Evolutionary conservation across 176 grass and related monocot species (phyloP).

Genomic region (Tillandsia fasciculata): DNA sequence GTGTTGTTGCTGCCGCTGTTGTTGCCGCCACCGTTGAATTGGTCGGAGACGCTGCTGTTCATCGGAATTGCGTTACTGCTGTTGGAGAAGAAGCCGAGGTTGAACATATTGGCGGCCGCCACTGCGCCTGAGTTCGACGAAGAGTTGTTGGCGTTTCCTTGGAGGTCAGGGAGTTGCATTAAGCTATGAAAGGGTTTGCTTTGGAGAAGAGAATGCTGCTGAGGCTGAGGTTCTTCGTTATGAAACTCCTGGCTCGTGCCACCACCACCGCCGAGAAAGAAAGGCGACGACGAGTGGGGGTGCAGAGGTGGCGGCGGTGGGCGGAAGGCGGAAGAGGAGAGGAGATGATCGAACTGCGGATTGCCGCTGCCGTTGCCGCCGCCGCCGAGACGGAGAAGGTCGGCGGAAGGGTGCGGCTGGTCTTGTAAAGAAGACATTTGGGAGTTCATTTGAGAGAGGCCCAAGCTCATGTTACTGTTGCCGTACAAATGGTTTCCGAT

Average conservation of each 20-base stretch:
- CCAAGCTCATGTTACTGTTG: conserved; percentile 40
- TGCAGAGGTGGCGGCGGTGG: conserved; percentile 6
- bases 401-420: conserved; percentile 19
- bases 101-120: conserved; percentile 14
- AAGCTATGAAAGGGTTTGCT: conserved; percentile 69
- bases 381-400: conserved; percentile 35
- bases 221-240: conserved; percentile 40
- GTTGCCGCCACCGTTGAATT: conserved; percentile 29
- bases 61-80: conserved; percentile 1
- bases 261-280: conserved; percentile 35
- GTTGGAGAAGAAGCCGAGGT: conserved; percentile 20
- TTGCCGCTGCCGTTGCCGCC: background rate
- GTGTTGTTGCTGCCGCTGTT: conserved; percentile 15
- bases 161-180: conserved; percentile 53
- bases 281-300: conserved; percentile 13
- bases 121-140: background rate
- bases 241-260: conserved; percentile 31
- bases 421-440: conserved; percentile 40
- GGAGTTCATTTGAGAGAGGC: conserved; percentile 26
- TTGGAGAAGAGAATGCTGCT: conserved; percentile 40
- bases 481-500: conserved; percentile 46
- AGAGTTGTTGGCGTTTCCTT: conserved; percentile 2
- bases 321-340: conserved; percentile 35
- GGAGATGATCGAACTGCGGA: conserved; percentile 42
- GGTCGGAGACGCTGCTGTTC: background rate